Evolutionary conservation across 306 rosid genomes (phyloP).

Genomic region (Vigna unguiculata): DNA sequence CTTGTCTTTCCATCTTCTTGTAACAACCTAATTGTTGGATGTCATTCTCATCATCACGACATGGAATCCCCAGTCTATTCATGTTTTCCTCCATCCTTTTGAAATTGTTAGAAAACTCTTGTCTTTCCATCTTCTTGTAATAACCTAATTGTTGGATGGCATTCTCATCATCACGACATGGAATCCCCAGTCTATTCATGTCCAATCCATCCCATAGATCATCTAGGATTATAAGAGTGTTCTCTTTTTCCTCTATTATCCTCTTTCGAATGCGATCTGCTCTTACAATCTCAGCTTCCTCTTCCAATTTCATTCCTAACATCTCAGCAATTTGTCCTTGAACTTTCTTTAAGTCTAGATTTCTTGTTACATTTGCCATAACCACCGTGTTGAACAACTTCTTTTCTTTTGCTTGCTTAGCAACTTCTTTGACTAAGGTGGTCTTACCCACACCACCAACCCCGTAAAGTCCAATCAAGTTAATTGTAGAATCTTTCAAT

Average conservation of each 20-base stretch:
- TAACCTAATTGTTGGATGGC: neutral
- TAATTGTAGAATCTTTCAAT: conserved; percentile 31
- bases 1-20: neutral
- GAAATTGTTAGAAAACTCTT: neutral
- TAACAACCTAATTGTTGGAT: neutral
- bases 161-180: neutral
- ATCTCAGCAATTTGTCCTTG: too few species aligned
- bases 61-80: neutral
- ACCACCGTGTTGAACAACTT: conserved; percentile 23
- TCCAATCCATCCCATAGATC: conserved; percentile 27
- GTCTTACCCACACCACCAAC: conserved; percentile 34
- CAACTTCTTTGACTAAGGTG: conserved; percentile 28
- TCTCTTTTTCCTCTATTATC: too few species aligned
- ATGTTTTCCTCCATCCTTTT: neutral
- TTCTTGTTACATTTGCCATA: conserved; percentile 8
- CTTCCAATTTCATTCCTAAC: too few species aligned
- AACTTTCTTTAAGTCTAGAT: neutral
- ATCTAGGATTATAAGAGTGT: conserved; percentile 31
- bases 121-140: neutral
- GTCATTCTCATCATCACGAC: neutral
- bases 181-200: neutral
- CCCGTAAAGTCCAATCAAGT: conserved; percentile 28
- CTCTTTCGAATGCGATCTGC: too few species aligned
- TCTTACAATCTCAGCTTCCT: too few species aligned
- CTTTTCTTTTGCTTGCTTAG: neutral